Evolutionary conservation across 177 flowering plant genomes (phyloP), one percentile per base, ranked within the genome.

Genomic region (Vitis hybrid): DNA sequence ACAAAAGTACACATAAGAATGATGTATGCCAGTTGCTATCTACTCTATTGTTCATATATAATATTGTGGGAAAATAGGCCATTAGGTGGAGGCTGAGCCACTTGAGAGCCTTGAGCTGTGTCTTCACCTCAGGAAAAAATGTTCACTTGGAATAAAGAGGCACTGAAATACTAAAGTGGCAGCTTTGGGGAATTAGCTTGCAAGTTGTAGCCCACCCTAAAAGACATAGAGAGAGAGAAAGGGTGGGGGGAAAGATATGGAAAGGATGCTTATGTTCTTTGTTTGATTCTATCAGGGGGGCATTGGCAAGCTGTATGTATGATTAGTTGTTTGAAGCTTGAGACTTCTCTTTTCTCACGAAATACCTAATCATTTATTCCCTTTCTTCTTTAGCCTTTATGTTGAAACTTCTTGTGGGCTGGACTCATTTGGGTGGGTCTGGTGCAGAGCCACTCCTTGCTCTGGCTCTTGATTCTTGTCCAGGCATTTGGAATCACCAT

Each of bases 211-310:
- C 12, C 15, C 5, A 26, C 23, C 40, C 30, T 11, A 60, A 26
- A 26, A 0, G 30, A 60, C 0, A 19, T 19, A 40, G 45, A 40
- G 45, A 40, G 45, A 40, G 45, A 40, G 45, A 40, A 40, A 3
- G 30, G 30, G 8, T 40, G 45, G 45, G 45, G 13, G 62, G 9
- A 26, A 60, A 26, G 40, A 21, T 19, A 60, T 9, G 60, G 62
- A 21, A 26, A 21, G 40, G 40, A 60, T 26, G 61, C 26, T 56
- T 10, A 3, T 56, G 65, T 60, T 60, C 15, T 30, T 15, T 62
- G 10, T 70, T 62, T 60, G 72, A 70, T 62, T 70, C 72, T 62
- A 60, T 66, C 10, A 56, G 59, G 55, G 21, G 5, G 55, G 5
- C 63, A 13, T 66, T 52, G 45, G 60, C 49, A 17, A 52, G 57